Evolutionary conservation across 306 rosid species (phyloP).

Genomic region (Mucuna pruriens): DNA sequence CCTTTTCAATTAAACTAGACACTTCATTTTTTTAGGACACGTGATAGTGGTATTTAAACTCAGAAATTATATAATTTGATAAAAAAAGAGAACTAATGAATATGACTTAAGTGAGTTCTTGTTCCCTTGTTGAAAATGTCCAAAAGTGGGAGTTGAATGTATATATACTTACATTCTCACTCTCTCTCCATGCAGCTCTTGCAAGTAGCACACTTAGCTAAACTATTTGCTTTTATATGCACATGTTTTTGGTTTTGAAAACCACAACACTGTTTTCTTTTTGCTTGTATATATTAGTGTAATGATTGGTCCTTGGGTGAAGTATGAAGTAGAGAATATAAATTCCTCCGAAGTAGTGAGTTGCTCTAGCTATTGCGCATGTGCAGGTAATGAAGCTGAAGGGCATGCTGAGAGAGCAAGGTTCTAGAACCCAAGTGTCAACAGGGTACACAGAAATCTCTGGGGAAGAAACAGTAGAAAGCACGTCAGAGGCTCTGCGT

Average conservation of each 20-base stretch:
- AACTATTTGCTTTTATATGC: neutral
- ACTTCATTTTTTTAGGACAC: no score
- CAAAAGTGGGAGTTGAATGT: neutral
- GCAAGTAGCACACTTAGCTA: neutral
- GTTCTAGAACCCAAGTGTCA: conserved; percentile 54
- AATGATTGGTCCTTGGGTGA: neutral
- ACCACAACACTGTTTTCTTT: neutral
- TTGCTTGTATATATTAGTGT: neutral
- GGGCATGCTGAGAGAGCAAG: conserved; percentile 70
- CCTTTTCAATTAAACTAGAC: no score
- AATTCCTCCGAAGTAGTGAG: conserved; percentile 10
- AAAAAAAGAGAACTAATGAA: neutral
- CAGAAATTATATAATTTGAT: neutral
- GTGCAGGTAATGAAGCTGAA: conserved; percentile 72
- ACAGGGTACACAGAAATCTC: conserved; percentile 68
- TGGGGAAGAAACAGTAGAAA: conserved; percentile 83
- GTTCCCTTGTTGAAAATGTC: neutral
- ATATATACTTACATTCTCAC: neutral
- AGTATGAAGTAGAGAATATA: conserved; percentile 11
- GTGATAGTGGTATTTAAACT: no score
- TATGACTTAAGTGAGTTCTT: neutral
- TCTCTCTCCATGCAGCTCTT: neutral
- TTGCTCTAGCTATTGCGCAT: neutral
- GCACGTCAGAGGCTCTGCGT: conserved; percentile 63
- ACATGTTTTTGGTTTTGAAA: neutral